Base-by-base conservation (phyloP, 2,329 filamentous ascomycete genomes). In the Dothidotthia symphoricarpi region DNA sequence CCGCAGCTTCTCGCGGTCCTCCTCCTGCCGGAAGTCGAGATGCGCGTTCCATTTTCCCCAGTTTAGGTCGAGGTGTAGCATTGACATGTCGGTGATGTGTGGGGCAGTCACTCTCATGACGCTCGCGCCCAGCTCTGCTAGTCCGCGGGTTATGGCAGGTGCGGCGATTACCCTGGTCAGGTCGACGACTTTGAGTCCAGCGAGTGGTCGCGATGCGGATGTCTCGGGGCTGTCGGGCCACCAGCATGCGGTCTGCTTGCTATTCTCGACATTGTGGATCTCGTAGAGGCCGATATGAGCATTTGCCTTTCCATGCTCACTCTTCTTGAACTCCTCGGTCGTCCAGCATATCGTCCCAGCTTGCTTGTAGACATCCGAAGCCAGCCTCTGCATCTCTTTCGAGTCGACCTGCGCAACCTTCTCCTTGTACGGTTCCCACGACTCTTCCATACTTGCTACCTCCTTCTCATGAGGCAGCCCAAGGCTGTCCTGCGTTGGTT, bases 181-280 rank as follows among this genome's bases (percentile, higher is more conserved):
- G 38, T 80, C 76, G 7, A 80, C 57, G 1, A 80, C 69, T 32
- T 72, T 74, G 25, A 76, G 55, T 1, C 74, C 73, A 1, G 69
- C 70, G 0, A 76, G 67, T 0, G 73, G 73, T 10, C 71, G 51
- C 14, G 55, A 47, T 0, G 65, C 41, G 4, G 64, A 64, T 0
- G 69, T 61, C 1, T 55, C 51, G 0, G 45, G 32, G 4, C 31
- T 39, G 7, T 64, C 53, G 3, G 66, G 65, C 73, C 73, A 75
- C 72, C 71, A 74, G 28, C 59, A 51, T 0, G 66, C 51, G 1
- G 57, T 43, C 26, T 69, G 66, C 1, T 56, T 46, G 0, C 45
- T 34, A 9, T 53, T 56, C 2, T 53, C 38, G n/a, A 61, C 43
- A 2, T 57, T 44, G 12, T 54, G 44, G 13, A 70, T 57, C 25